A percentile compares a stretch with the other conserved stretches of the same genome.
phyloP scores from a whole-genome alignment of 23 red algal genomes.

The Cyanidiococcus yangmingshanensis region DNA sequence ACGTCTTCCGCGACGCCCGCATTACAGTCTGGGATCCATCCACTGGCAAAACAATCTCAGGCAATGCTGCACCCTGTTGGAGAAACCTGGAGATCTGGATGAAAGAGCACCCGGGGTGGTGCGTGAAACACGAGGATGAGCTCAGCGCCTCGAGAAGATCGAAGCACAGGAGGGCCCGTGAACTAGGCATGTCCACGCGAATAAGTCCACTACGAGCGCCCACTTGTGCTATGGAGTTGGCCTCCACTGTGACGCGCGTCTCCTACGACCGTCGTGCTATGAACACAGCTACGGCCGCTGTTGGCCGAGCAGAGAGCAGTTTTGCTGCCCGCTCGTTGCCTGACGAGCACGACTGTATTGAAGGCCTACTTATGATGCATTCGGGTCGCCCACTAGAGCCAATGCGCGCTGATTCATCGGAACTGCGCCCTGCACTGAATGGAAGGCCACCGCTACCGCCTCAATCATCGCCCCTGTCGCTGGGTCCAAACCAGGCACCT shows the following conservation, averaged over 20 bases:
- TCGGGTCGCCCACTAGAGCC: background rate
- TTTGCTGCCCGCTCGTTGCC: background rate
- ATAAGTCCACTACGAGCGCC: background rate
- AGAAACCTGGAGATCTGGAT: constrained; percentile 73
- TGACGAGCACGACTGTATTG: background rate
- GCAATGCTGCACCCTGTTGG: constrained; percentile 95
- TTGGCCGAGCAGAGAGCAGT: background rate
- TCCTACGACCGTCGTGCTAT: background rate
- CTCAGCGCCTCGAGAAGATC: constrained; percentile 53
- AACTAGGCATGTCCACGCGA: background rate
- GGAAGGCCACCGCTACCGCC: background rate
- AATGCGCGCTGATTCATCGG: background rate
- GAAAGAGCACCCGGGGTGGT: constrained; percentile 80
- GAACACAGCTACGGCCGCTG: background rate
- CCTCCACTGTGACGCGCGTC: background rate
- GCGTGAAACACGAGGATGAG: constrained; percentile 71
- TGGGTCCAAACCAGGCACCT: background rate
- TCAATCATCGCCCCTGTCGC: background rate
- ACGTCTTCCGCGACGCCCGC: constrained; percentile 49
- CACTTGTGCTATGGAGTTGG: background rate
- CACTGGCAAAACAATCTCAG: constrained; percentile 78
- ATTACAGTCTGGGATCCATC: constrained; percentile 95
- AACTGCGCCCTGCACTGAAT: background rate
- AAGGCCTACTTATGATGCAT: background rate
- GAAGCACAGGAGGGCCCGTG: background rate